A percentile compares a stretch with the other conserved stretches of the same genome.
Conservation (phyloP, 2,329 filamentous ascomycete species). For the Acrodontium crateriforme region DNA sequence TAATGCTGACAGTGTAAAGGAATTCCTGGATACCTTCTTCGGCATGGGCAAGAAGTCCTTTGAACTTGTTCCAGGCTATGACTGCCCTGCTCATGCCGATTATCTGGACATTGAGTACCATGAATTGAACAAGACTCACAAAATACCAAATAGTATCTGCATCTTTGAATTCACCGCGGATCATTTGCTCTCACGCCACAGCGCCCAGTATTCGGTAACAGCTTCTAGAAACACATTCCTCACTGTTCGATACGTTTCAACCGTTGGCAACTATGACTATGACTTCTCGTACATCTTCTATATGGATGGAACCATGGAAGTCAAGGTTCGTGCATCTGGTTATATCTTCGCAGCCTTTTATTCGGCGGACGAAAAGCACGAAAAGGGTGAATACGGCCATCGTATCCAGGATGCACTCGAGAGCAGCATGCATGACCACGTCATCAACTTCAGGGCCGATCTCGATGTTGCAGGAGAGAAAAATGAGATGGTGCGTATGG, state of each 20-base stretch:
- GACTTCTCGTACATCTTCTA: slow-evolving; percentile 40
- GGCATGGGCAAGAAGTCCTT: slow-evolving; percentile 34
- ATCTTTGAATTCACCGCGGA: slow-evolving; percentile 40
- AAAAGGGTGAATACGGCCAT: slow-evolving; percentile 26
- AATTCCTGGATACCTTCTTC: slow-evolving; percentile 19
- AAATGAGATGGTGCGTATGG: slow-evolving; percentile 23
- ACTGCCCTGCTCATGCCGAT: slow-evolving; percentile 40
- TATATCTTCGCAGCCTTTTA: slow-evolving; percentile 41
- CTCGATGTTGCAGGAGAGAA: slow-evolving; percentile 24
- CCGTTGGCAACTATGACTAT: slow-evolving; percentile 43
- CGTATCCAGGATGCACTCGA: slow-evolving; percentile 25
- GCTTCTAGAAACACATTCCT: slow-evolving; percentile 34
- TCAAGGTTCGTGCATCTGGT: slow-evolving; percentile 40
- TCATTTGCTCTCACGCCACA: slow-evolving; percentile 38
- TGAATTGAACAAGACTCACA: slow-evolving; percentile 30
- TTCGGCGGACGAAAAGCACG: slow-evolving; percentile 24
- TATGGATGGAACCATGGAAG: slow-evolving; percentile 38
- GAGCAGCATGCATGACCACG: slow-evolving; percentile 25
- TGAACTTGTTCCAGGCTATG: slow-evolving; percentile 36
- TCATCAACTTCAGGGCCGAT: slow-evolving; percentile 30
- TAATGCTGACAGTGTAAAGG: no score
- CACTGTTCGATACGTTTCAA: slow-evolving; percentile 33
- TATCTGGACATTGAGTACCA: slow-evolving; percentile 36
- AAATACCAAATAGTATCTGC: slow-evolving; percentile 36
- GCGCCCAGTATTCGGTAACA: slow-evolving; percentile 26